Evolutionary conservation across 108 stramenopile genomes (phyloP), one percentile per base, ranked within the genome.

Genomic region (Skeletonema grethae): DNA sequence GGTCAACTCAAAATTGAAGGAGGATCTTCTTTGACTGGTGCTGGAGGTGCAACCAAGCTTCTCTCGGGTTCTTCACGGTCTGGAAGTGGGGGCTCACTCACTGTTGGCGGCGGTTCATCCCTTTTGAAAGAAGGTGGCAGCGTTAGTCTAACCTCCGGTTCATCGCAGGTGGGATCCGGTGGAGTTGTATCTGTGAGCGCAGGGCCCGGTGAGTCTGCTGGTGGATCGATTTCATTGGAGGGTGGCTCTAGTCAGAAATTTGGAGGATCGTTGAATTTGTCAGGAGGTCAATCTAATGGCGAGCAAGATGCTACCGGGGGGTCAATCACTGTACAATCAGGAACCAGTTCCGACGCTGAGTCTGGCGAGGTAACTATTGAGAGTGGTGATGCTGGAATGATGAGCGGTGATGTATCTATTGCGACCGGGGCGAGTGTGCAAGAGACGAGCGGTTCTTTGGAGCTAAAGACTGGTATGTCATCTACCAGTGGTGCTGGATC

Each of bases 191-290:
- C 30, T 46, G 35, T 77, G 32, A 28, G 55, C 31, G 41, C 71
- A 11, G 76, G 71, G 5, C 18, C 28, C 16, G 76, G 76, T 36
- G 63, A 72, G 20, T 32, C 61, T 5, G n/a, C 55, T 11, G 76
- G 76, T 35, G 76, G 76, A 16, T 72, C 71, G 4, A 34, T 77
- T 41, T 50, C 46, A 7, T 58, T 77, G 43, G 36, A 66, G 10
- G 35, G 70, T 50, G 76, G 76, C 31, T 65, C 64, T 16, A 73
- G 76, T 28, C 16, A 11, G 15, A 58, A 56, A 0, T 10, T 16
- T 29, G 73, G 73, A 1, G 73, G 73, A 2, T 57, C 57, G 12
- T 24, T 74, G 20, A 43, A 41, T 5, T 12, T 74, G n/a, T 10
- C 12, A 3, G 73, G 65, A 3, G 73, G 73, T 18, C 34, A 57